These are phyloP conservation scores for Talaromyces wortmannii DNA, from an alignment of 495 filamentous ascomycete genomes.

Conservation along the genomic window DNA sequence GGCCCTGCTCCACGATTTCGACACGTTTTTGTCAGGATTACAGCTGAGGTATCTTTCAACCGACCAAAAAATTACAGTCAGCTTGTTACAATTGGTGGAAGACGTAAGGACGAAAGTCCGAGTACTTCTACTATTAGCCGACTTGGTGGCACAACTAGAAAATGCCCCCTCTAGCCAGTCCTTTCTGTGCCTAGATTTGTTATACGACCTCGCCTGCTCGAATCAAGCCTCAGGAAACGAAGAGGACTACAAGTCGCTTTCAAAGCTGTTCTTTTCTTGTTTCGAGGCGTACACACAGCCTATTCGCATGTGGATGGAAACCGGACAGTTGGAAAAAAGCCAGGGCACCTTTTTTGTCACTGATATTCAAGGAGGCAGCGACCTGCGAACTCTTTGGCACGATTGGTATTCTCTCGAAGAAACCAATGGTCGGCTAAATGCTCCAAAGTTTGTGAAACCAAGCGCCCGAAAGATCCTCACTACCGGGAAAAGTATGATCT, in stretches of 20 bases:
- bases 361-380: constrained; percentile 46
- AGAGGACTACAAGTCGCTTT: constrained; percentile 51
- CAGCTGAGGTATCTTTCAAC: constrained; percentile 37
- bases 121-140: constrained; percentile 48
- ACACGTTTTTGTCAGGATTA: constrained; percentile 31
- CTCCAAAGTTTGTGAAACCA: constrained; percentile 67
- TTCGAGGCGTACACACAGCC: constrained; percentile 78
- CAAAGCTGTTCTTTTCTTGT: constrained; percentile 70
- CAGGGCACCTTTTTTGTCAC: constrained; percentile 72
- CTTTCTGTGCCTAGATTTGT: constrained; percentile 61
- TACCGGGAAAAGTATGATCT: constrained; percentile 80
- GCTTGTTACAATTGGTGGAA: constrained; percentile 55
- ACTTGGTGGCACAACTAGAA: constrained; percentile 28
- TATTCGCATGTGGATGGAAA: constrained; percentile 79
- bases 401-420: constrained; percentile 61
- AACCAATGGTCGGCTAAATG: constrained; percentile 45
- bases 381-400: constrained; percentile 65
- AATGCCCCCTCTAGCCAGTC: constrained; percentile 21
- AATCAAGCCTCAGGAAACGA: constrained; percentile 63
- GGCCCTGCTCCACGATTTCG: constrained; percentile 32
- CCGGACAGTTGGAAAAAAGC: constrained; percentile 56
- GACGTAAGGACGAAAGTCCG: constrained; percentile 47
- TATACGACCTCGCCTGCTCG: constrained; percentile 62
- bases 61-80: constrained; percentile 25
- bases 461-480: constrained; percentile 67